Evolutionary conservation across 202 grass and related monocot species (phyloP), one percentile per base, ranked within the genome.

Genomic region (Carex sylvatica): DNA sequence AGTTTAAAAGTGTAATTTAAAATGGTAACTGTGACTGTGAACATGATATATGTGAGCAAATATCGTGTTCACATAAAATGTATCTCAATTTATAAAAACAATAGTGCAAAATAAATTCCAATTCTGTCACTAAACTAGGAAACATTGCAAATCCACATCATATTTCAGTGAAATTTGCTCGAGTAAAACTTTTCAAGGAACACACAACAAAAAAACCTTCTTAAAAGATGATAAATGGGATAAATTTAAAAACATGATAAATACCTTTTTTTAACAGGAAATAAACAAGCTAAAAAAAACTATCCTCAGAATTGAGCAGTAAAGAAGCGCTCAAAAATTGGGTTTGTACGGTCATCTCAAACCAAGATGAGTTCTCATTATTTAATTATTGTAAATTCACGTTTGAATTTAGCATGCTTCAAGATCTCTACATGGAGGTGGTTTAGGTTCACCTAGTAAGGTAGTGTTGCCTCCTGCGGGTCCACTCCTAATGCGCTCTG

Each of bases 361-460:
- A 69, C 38, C 38, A 35, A 82, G 79, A 82, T 67, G 79, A 67
- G 23, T 82, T 68, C 61, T 54, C 79, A 82, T 82, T 82, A 82
- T 81, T 82, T 33, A 66, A 82, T 68, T 66, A 66, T 82, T 82
- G 2, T 4, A 69, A 66, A 66, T n/a, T 65, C 47, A 33, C 20
- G 30, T 66, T 68, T 80, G n/a, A 52, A 93, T 28, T 93, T 87
- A 98, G 87, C 92, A 98, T 19, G 91, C 95, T 83, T 95, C 91
- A 23, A 98, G 87, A 82, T 95, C 91, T 62, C 95, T 95, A 91
- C 95, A 98, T 14, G 91, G 91, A 55, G 95, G 90, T 7, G 95
- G 91, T 59, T 87, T 91, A 1, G 89, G 89, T 72, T 93, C 92
- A 24, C 87, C 51, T 10, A 87, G 92, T 83, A 98, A 88, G 28